Percentiles rank a stretch among this genome's conserved stretches.
phyloP scores from a whole-genome alignment of 1,284 basidiomycete species.

The Marasmius sp. region DNA sequence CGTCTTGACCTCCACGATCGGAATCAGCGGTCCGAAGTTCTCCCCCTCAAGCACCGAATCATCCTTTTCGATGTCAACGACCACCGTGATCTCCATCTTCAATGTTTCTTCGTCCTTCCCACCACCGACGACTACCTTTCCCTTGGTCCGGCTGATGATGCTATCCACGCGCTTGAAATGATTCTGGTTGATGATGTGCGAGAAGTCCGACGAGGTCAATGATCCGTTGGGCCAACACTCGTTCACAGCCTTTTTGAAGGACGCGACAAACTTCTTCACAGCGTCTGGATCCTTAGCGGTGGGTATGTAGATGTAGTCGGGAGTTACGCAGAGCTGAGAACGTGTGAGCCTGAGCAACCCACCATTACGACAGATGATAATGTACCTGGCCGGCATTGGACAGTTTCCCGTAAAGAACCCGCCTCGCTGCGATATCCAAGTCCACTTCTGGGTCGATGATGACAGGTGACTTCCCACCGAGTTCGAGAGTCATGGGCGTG shows the following conservation, averaged over 20 bases:
- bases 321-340: constrained; percentile 55
- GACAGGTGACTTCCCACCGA: constrained; percentile 47
- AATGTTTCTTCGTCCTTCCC: constrained; percentile 23
- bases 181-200: constrained; percentile 44
- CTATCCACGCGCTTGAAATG: constrained; percentile 53
- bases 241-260: constrained; percentile 39
- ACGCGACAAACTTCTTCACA: constrained; percentile 47
- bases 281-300: constrained; percentile 35
- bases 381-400: constrained; percentile 51
- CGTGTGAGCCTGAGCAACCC: background rate
- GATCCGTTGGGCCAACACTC: constrained; percentile 40
- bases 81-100: constrained; percentile 48
- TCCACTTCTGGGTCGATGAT: constrained; percentile 49
- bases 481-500: constrained; percentile 67
- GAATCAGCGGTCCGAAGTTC: constrained; percentile 69
- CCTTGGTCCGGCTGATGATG: constrained; percentile 53
- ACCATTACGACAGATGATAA: constrained; percentile 16
- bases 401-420: constrained; percentile 57
- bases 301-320: constrained; percentile 63
- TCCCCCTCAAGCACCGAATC: constrained; percentile 65
- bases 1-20: constrained; percentile 59
- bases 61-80: constrained; percentile 43
- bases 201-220: constrained; percentile 37
- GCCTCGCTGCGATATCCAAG: constrained; percentile 36
- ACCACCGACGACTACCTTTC: constrained; percentile 53